Base-by-base conservation (phyloP, 768 basidiomycete species). In the Gautieria morchelliformis region DNA sequence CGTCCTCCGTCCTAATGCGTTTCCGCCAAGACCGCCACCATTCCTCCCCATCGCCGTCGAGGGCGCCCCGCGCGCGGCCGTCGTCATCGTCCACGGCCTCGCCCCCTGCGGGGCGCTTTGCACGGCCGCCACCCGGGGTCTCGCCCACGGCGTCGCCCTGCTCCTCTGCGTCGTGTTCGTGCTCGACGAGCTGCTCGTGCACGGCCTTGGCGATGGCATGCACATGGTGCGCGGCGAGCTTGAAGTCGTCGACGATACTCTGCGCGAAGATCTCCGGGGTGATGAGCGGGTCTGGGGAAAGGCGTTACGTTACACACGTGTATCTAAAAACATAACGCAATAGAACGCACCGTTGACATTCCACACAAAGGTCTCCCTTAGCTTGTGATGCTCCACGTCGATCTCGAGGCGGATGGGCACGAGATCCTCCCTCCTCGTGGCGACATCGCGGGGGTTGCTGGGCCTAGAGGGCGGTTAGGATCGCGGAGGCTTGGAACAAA, bases 301-400 rank as follows among this genome's bases (percentile, higher is more conserved):
- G 24, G 2, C 10, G 11, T 19, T 46, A 46, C 6, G 6, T 35
- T 35, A 6, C 33, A 11, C 6, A 11, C 11, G 5, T 35, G 33
- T 35, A 35, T 35, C 33, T 6, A 11, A 5, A 35, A 11, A 35
- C 11, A 6, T 11, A 19, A 50, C 20, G 2, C 42, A 19, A 37
- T 20, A 32, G 11, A 47, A 73, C 82, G n/a, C 56, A 96, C 94
- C 95, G 62, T 88, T 87, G 46, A 94, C 70, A 65, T 99, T 96
- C 96, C 95, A 99, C 46, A 96, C 81, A 71, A 98, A 97, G 0
- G 95, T 93, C 67, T 99, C 96, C 27, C 93, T 82, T 77, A 97
- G 85, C 72, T 87, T 89, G 66, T 89, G 85, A 65, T 90, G 88
- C 57, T 97, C 96, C 49, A 94, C 86, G 64, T 99, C 96, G 64